Evolutionary conservation across 768 basidiomycete species (phyloP), one percentile per base, ranked within the genome.

Genomic region (Lyophyllum shimeji): DNA sequence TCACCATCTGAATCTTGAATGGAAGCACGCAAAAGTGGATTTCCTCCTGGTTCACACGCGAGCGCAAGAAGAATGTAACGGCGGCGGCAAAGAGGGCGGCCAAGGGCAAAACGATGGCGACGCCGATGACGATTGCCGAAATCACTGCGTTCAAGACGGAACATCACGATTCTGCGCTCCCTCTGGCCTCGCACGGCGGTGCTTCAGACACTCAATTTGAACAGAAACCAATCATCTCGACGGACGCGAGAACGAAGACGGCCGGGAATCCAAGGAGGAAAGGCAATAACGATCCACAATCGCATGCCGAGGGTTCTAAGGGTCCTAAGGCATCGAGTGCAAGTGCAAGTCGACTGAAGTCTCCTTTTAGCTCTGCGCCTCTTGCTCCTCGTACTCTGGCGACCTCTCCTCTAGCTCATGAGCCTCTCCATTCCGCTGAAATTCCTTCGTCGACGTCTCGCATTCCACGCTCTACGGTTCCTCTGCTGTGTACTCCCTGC

Each of bases 21-120:
- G 13, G 39, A 56, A 73, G 74, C 31, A 62, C 71, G 24, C 21
- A 45, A 21, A 69, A 68, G 57, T 75, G 75, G 74, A 73, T 76
- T 20, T 50, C 58, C 27, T 66, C 67, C 27, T 76, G 73, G 74
- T 71, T 71, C 27, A 59, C 58, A 43, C 67, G 71, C 8, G 66
- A 69, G 50, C 58, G 71, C 17, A 56, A 48, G 12, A 73, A 73
- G 40, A 61, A 59, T 8, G 62, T 65, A 21, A 66, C 58, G 52
- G 31, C 50, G n/a, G 27, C 37, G 34, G 40, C 21, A 23, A 46
- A 31, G 29, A 40, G 2, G 34, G 8, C 3, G 43, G 15, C 13
- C 21, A 40, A 24, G 11, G 4, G 21, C 25, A 40, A 33, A 13
- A 49, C 11, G 11, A 31, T 43, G 17, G 27, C 53, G 7, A 58